phyloP scores from a whole-genome alignment of 2,329 filamentous ascomycete species.

The Coniochaeta ligniaria region DNA sequence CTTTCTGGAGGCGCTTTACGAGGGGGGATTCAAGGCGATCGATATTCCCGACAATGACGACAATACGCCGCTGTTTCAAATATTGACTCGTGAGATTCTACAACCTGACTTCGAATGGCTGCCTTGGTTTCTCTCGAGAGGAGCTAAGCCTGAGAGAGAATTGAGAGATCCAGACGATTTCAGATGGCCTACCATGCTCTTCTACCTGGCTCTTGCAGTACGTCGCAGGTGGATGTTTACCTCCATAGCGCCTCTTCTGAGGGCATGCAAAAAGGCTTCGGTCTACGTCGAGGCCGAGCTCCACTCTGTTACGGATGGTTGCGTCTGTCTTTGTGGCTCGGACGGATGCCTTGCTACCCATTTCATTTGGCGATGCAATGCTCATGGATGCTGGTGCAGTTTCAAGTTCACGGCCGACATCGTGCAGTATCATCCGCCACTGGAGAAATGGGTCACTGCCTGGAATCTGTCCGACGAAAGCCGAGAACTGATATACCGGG shows the following conservation, averaged over 20 bases:
- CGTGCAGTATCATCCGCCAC: too few species aligned
- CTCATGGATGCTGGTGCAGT: not conserved
- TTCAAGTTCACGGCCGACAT: too few species aligned
- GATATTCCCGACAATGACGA: not conserved
- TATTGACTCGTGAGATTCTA: not conserved
- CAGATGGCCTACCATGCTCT: not conserved
- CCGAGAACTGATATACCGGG: not conserved
- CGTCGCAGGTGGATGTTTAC: too few species aligned
- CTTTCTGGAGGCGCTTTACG: not conserved
- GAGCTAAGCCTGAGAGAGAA: too few species aligned
- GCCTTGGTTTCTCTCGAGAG: not conserved
- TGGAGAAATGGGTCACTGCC: not conserved
- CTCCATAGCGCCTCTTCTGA: not conserved
- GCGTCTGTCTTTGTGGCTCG: not conserved
- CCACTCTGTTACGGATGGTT: not conserved
- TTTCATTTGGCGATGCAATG: not conserved
- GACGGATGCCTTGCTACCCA: not conserved
- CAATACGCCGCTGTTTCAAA: not conserved
- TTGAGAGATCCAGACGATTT: too few species aligned
- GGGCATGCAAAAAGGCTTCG: not conserved
- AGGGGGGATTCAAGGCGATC: not conserved
- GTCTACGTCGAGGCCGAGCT: not conserved
- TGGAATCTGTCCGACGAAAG: not conserved
- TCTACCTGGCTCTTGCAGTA: not conserved
- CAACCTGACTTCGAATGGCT: not conserved